phyloP scores from a whole-genome alignment of 768 basidiomycete species.

The Phaeotremella skinneri region DNA sequence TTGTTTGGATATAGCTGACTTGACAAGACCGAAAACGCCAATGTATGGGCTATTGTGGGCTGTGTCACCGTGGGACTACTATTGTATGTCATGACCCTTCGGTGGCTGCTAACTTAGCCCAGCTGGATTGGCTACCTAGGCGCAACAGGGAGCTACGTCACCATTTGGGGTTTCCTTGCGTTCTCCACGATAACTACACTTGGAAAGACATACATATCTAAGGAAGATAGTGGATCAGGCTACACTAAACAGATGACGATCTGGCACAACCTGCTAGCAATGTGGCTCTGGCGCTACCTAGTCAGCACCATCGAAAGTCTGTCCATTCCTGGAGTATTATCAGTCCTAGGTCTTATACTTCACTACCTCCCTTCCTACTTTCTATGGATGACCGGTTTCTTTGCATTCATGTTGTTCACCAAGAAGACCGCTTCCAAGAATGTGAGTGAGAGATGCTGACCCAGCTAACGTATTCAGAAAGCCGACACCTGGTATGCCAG shows the following conservation, averaged over 20 bases:
- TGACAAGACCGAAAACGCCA: slow-evolving; percentile 14
- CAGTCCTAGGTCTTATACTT: slow-evolving; percentile 27
- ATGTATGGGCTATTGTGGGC: slow-evolving; percentile 10
- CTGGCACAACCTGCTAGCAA: slow-evolving; percentile 43
- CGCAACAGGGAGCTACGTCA: slow-evolving; percentile 26
- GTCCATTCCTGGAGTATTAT: slow-evolving; percentile 34
- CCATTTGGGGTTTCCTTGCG: slow-evolving; percentile 31
- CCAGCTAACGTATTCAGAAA: slow-evolving; percentile 15
- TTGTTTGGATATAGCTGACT: not conserved
- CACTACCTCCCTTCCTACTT: slow-evolving; percentile 39
- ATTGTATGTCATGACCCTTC: slow-evolving; percentile 18
- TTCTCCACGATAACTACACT: slow-evolving; percentile 29
- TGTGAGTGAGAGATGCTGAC: slow-evolving; percentile 18
- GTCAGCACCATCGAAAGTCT: slow-evolving; percentile 33
- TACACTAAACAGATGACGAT: slow-evolving; percentile 32
- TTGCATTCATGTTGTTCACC: slow-evolving; percentile 40
- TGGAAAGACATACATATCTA: slow-evolving; percentile 11
- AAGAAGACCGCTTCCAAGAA: slow-evolving; percentile 29
- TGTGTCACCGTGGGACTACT: slow-evolving; percentile 15
- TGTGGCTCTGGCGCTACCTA: slow-evolving; percentile 45
- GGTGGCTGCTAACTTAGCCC: not conserved
- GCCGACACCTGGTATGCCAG: slow-evolving; percentile 44
- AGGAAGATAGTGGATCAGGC: slow-evolving; percentile 13
- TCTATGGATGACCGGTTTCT: slow-evolving; percentile 37
- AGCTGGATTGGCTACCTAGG: slow-evolving; percentile 43